Percentiles rank a stretch among this genome's conserved stretches.
These are phyloP conservation scores for Byssochlamys sp. DNA, from an alignment of 2,329 filamentous ascomycete species.

Conservation along the genomic window DNA sequence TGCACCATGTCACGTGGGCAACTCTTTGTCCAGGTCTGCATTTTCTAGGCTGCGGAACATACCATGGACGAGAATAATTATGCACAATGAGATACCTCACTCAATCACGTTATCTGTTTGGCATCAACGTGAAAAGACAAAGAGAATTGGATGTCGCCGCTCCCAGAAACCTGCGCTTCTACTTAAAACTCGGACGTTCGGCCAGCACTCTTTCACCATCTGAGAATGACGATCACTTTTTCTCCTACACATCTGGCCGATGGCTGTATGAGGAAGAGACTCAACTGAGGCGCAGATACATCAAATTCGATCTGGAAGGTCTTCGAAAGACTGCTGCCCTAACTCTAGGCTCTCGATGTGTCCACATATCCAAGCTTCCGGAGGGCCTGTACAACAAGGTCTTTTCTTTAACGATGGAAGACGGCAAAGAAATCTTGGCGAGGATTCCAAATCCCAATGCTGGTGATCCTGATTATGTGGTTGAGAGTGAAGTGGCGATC, in stretches of 20 bases:
- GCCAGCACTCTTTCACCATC: too few relatives aligned
- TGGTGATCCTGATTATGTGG: constrained; percentile 7
- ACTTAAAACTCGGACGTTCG: too few relatives aligned
- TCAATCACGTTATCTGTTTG: too few relatives aligned
- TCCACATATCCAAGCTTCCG: constrained; percentile 20
- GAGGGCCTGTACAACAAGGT: constrained; percentile 16
- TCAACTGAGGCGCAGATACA: constrained; percentile 19
- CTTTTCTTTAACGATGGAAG: constrained; percentile 17
- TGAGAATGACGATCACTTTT: constrained; percentile 1
- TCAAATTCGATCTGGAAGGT: constrained; percentile 23
- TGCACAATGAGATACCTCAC: too few relatives aligned
- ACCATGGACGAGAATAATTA: too few relatives aligned
- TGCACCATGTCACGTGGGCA: too few relatives aligned
- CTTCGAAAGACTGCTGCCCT: constrained; percentile 20
- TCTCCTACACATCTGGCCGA: constrained; percentile 21
- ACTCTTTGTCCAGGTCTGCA: too few relatives aligned
- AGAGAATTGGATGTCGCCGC: too few relatives aligned
- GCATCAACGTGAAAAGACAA: too few relatives aligned
- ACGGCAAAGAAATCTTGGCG: constrained; percentile 8
- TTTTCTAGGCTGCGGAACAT: too few relatives aligned
- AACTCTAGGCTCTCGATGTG: background rate
- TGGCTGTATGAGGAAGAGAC: constrained; percentile 26
- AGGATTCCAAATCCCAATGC: constrained; percentile 12
- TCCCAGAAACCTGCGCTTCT: too few relatives aligned
- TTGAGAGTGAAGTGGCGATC: constrained; percentile 16